phyloP scores from a whole-genome alignment of 305 asterid genomes.

The Fraxinus baroniana region DNA sequence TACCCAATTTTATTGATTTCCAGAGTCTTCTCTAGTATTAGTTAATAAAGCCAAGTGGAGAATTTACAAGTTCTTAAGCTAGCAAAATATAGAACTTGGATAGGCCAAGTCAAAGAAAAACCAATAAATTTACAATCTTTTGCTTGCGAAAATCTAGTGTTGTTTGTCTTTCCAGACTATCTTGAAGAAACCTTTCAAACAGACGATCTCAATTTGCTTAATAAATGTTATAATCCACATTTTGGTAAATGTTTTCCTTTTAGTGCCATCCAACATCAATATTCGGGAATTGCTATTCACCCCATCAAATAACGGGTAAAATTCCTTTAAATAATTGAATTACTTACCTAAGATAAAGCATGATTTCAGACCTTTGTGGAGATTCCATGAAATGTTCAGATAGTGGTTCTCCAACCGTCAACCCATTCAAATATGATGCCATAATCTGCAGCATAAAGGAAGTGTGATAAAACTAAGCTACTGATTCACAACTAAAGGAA shows the following conservation, averaged over 20 bases:
- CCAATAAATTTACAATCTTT: background rate
- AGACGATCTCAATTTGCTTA: background rate
- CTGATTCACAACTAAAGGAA: constrained; percentile 14
- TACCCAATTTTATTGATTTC: background rate
- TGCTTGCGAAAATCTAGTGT: background rate
- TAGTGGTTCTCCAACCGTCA: constrained; percentile 75
- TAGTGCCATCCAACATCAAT: background rate
- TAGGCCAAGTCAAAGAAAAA: background rate
- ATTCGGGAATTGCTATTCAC: background rate
- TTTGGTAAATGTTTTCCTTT: background rate
- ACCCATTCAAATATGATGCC: constrained; percentile 97
- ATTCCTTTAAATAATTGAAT: background rate
- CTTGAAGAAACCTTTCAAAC: background rate
- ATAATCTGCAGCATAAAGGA: constrained; percentile 58
- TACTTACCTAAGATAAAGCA: constrained; percentile 52
- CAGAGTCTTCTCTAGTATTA: background rate
- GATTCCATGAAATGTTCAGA: constrained; percentile 70
- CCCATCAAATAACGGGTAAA: background rate
- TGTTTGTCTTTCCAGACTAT: background rate
- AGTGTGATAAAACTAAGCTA: background rate
- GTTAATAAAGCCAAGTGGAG: background rate
- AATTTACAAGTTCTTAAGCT: background rate
- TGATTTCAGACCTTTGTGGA: constrained; percentile 63
- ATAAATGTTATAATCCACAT: background rate
- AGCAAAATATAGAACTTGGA: background rate